Evolutionary conservation across 192 early-diverging fungal species (phyloP), one percentile per base, ranked within the genome.

Genomic region (Umbelopsis sp.): DNA sequence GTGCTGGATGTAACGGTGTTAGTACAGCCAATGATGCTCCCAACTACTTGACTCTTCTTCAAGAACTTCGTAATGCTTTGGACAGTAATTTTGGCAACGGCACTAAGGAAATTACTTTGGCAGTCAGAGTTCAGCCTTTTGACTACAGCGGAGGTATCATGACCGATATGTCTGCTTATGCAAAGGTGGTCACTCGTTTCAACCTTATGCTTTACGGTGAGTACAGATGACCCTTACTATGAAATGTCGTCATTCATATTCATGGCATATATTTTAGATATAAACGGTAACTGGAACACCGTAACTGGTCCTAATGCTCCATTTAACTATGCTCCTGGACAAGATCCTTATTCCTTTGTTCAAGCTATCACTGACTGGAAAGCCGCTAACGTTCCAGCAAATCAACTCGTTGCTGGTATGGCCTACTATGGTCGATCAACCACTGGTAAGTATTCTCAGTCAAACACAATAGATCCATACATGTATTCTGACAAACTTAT

Each of bases 121-220:
- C 93, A 10, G 85, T 82, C 6, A 81, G 87, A 49, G 82, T 88
- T 66, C 80, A 85, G 36, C 86, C 90, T 0, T 90, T 91, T 70
- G 85, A 87, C 34, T 83, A 80, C 4, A 72, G 83, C 9, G 54
- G 70, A 10, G 85, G 87, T 0, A 76, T 80, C 11, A 67, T 91
- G 52, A 34, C 72, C 8, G 84, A 91, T 36, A 83, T 91, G 3
- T 85, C 84, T 26, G 88, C 65, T 9, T 92, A 87, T 78, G 85
- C 82, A 17, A 74, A 74, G 29, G 74, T 81, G 21, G 80, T 93
- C n/a, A 84, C 88, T 76, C 83, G 82, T 24, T 80, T 93, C 70
- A 90, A 91, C 38, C 62, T 91, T 36, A 91, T 93, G 89, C 81
- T 84, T 21, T 91, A 92, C 72, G 90, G 43, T 68, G 22, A 68